Percentiles rank a stretch among this genome's conserved stretches.
Evolutionary conservation across 495 filamentous ascomycete species (phyloP).

Genomic region (Astrocystis sublimbata): DNA sequence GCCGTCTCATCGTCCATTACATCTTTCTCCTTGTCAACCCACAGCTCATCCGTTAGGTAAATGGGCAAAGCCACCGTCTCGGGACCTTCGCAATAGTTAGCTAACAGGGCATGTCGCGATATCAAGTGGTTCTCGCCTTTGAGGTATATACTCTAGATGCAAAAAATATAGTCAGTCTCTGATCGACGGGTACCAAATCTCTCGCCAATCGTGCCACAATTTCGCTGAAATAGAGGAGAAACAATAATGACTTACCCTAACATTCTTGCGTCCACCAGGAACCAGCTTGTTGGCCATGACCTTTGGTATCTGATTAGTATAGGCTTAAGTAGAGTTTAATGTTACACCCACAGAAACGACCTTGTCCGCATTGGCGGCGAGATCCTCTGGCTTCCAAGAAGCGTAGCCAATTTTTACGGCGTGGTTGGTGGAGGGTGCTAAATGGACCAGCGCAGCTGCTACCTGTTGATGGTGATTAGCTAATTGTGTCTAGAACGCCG

Average conservation of each 20-base stretch:
- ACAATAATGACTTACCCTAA: slow-evolving; percentile 49
- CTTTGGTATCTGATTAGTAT: slow-evolving; percentile 64
- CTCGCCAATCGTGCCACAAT: background rate
- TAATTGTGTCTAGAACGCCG: slow-evolving; percentile 42
- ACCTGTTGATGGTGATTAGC: slow-evolving; percentile 36
- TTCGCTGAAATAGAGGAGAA: background rate
- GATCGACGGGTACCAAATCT: background rate
- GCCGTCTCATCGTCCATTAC: slow-evolving; percentile 64
- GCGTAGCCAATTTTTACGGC: slow-evolving; percentile 71
- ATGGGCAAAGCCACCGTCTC: slow-evolving; percentile 85
- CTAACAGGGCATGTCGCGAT: background rate
- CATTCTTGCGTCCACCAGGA: slow-evolving; percentile 79
- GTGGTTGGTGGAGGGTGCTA: slow-evolving; percentile 66
- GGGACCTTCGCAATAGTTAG: slow-evolving; percentile 48
- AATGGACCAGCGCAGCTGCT: slow-evolving; percentile 67
- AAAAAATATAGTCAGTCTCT: slow-evolving; percentile 2
- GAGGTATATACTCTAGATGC: slow-evolving; percentile 65
- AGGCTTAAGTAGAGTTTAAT: background rate
- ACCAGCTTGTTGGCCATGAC: slow-evolving; percentile 74
- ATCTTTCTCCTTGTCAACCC: slow-evolving; percentile 72
- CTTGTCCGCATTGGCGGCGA: slow-evolving; percentile 63
- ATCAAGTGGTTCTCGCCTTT: slow-evolving; percentile 48
- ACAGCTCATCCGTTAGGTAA: slow-evolving; percentile 88
- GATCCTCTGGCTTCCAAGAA: slow-evolving; percentile 68
- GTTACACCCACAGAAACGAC: slow-evolving; percentile 8